A percentile compares a stretch with the other conserved stretches of the same genome.
These are phyloP conservation scores for Apiospora rasikravindrae DNA, from an alignment of 2,329 filamentous ascomycete species.

Conservation along the genomic window DNA sequence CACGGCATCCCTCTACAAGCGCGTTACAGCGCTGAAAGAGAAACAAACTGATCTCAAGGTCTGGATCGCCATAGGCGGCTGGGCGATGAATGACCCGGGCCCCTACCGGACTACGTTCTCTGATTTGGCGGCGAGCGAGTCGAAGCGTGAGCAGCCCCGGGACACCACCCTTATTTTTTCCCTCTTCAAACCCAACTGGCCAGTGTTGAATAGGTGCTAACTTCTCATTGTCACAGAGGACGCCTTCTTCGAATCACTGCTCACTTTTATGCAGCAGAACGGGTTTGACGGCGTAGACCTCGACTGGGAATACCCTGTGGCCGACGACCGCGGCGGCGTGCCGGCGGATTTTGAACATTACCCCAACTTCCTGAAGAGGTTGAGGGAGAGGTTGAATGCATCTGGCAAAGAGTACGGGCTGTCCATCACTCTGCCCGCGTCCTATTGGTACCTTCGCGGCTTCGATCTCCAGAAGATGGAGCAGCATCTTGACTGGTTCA, in stretches of 20 bases:
- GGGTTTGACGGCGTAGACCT: conserved; percentile 33
- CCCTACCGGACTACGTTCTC: conserved; percentile 29
- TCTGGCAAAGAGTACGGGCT: conserved; percentile 17
- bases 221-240: neutral
- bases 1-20: conserved; percentile 21
- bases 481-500: conserved; percentile 38
- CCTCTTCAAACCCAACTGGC: no score
- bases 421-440: conserved; percentile 22
- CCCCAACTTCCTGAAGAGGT: conserved; percentile 53
- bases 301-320: conserved; percentile 45
- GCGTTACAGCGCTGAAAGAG: conserved; percentile 30
- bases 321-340: conserved; percentile 28
- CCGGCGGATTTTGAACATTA: conserved; percentile 27
- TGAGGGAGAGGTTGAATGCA: neutral
- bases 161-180: neutral
- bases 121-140: conserved; percentile 19
- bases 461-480: conserved; percentile 22
- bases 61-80: conserved; percentile 42
- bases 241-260: conserved; percentile 23
- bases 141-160: conserved; percentile 16
- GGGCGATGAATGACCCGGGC: conserved; percentile 38
- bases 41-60: conserved; percentile 32
- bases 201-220: no score
- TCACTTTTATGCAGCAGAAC: conserved; percentile 27
- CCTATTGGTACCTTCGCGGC: conserved; percentile 18